Base-by-base conservation (phyloP, 73 alveolate species). In the Blepharisma stoltei region DNA sequence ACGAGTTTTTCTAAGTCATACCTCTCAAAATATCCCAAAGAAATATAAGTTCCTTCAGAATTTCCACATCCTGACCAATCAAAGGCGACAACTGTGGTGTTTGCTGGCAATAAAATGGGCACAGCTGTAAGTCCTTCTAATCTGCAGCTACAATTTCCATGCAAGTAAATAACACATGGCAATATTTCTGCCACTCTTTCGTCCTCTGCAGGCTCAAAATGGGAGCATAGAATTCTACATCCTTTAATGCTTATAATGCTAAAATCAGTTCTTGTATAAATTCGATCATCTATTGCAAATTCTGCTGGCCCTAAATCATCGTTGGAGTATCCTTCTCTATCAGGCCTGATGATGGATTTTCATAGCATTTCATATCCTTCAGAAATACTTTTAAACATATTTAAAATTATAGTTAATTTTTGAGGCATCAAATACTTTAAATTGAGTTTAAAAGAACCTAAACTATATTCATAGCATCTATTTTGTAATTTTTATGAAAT, bases 111-210 rank as follows among this genome's bases (percentile, higher is more conserved):
- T 65, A 91, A 60, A 55, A 77, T 70, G 66, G 52, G 69, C 6
- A 86, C 81, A 67, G 71, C 82, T 0, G 92, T 85, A 6, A 89
- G 83, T 21, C 93, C 90, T 27, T 89, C 97, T 70, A 88, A 86
- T 21, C 96, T 86, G 9, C 89, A 73, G 11, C 91, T 78, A 2
- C 89, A 71, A 73, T 91, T 88, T 1, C 97, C 95, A 76, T 91
- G 97, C 11, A 90, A 83, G 76, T 85, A 89, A 78, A 91, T 84
- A 8, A 91, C 95, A 60, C 97, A 91, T 1, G 97, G 97, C 27
- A 91, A 83, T n/a, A n/a, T 43, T 38, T 44, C 45, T 1, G 75
- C 23, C n/a, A 69, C 65, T 38, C 79, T 25, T 69, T 69, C 79
- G 32, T 69, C 14, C 37, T 25, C 45, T 25, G 37, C 60, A 37